Evolutionary conservation across 192 early-diverging fungal genomes (phyloP), one percentile per base, ranked within the genome.

Genomic region (Mortierella alpina): DNA sequence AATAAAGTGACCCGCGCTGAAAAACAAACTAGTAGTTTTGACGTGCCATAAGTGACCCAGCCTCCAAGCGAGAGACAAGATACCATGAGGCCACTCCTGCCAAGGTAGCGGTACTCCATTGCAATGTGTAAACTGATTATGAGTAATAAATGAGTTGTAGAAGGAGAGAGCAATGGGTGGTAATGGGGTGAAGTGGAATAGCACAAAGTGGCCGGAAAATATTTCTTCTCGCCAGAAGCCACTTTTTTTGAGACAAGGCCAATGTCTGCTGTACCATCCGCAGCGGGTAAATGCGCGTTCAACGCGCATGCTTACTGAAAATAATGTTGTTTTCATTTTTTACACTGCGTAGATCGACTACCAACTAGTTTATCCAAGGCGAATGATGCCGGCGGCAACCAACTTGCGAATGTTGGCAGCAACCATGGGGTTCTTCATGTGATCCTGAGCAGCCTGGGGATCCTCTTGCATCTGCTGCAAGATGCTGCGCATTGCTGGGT

Each of bases 391-490:
- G 48, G 97, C 97, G 59, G 90, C 89, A 72, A 97, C 92, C 63
- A 99, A 88, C 75, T 92, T 96, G 81, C 95, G 92, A 84, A 99
- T 92, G 84, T 98, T 99, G 70, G 91, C 89, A n/a, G 96, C 95
- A 61, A 99, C 90, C 23, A 82, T 82, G 3, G 96, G 96, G 90
- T 98, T 98, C 90, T 97, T 96, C 84, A 99, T 86, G 72, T 99
- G 97, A 59, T 98, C 97, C 66, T 91, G 91, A 40, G 92, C 92
- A 47, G 98, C 97, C 62, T 89, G 88, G 11, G 98, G 98, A 82
- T 99, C 95, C 68, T 93, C 88, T 84, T 98, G 96, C 95, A 98
- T 98, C 84, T 98, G 96, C 84, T 96, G 91, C 71, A 99, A 89
- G 68, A 99, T 98, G 82, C 90, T 90, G 76, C 95, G 93, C 98